Evolutionary conservation across 139 green algal species (phyloP).

Genomic region (Chlorella sp.): DNA sequence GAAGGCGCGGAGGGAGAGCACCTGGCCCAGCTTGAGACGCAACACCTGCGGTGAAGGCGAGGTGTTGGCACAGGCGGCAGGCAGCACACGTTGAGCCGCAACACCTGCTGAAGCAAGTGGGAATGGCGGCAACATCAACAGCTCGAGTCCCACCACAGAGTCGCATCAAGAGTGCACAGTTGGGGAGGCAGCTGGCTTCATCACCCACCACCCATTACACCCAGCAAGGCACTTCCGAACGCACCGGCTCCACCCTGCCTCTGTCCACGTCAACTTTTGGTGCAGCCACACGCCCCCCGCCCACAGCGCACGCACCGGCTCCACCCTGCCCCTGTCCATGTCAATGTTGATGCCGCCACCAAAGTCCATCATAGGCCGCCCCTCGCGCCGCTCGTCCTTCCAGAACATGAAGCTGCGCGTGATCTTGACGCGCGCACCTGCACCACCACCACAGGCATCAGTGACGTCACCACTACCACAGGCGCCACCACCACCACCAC

Average conservation of each 20-base stretch:
- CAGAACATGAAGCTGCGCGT: slow-evolving; percentile 42
- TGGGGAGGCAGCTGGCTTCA: too few species aligned
- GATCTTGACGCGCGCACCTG: slow-evolving; percentile 54
- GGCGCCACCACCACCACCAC: too few species aligned
- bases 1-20: slow-evolving; percentile 13
- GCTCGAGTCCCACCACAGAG: too few species aligned
- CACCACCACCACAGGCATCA: too few species aligned
- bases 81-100: too few species aligned
- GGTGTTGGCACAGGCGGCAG: too few species aligned
- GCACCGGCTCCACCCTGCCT: slow-evolving; percentile 20
- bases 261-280: slow-evolving; percentile 22
- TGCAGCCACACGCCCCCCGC: background rate
- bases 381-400: background rate
- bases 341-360: slow-evolving; percentile 14
- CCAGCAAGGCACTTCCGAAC: too few species aligned
- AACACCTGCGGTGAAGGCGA: slow-evolving; percentile 1
- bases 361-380: slow-evolving; percentile 9
- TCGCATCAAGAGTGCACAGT: too few species aligned
- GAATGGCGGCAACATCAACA: too few species aligned
- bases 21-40: background rate
- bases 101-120: too few species aligned
- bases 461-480: too few species aligned
- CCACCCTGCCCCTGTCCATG: slow-evolving; percentile 18
- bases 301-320: slow-evolving; percentile 12
- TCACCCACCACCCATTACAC: too few species aligned